A percentile compares a stretch with the other conserved stretches of the same genome.
Conservation (phyloP, 495 filamentous ascomycete genomes). For the Aspergillus sparsus region DNA sequence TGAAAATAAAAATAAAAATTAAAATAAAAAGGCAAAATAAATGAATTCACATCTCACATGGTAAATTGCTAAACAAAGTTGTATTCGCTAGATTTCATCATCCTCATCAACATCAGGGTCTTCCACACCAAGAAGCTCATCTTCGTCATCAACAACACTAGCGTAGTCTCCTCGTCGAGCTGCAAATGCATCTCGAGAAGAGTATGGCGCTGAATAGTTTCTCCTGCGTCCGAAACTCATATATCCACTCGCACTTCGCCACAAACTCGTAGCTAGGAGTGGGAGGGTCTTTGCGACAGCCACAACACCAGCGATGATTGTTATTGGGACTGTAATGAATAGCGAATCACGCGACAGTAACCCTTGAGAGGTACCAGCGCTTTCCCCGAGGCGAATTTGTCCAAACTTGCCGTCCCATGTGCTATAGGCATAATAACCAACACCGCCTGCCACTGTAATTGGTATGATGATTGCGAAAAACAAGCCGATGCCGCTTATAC, state of each 20-base stretch:
- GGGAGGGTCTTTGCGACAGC: constrained; percentile 76
- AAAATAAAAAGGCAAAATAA: constrained; percentile 9
- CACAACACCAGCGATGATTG: constrained; percentile 72
- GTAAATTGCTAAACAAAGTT: neutral
- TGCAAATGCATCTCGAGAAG: constrained; percentile 80
- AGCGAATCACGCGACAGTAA: constrained; percentile 65
- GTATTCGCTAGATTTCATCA: constrained; percentile 67
- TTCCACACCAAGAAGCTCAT: constrained; percentile 86
- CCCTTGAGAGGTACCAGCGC: constrained; percentile 36
- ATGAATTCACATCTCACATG: neutral
- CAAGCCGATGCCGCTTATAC: constrained; percentile 69
- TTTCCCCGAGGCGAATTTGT: constrained; percentile 79
- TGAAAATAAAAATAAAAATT: constrained; percentile 20
- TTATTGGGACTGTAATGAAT: constrained; percentile 75
- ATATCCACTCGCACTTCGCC: constrained; percentile 58
- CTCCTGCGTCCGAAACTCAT: constrained; percentile 34
- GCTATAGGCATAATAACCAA: constrained; percentile 83
- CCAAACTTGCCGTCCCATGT: constrained; percentile 91
- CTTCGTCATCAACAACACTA: constrained; percentile 87
- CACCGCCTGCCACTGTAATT: constrained; percentile 61
- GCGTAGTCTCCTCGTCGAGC: constrained; percentile 82
- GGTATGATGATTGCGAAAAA: constrained; percentile 84
- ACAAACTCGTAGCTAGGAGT: constrained; percentile 63
- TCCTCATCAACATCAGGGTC: constrained; percentile 86
- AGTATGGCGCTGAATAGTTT: constrained; percentile 66